Base-by-base conservation (phyloP, 2,329 filamentous ascomycete genomes). In the Coniella vitis region DNA sequence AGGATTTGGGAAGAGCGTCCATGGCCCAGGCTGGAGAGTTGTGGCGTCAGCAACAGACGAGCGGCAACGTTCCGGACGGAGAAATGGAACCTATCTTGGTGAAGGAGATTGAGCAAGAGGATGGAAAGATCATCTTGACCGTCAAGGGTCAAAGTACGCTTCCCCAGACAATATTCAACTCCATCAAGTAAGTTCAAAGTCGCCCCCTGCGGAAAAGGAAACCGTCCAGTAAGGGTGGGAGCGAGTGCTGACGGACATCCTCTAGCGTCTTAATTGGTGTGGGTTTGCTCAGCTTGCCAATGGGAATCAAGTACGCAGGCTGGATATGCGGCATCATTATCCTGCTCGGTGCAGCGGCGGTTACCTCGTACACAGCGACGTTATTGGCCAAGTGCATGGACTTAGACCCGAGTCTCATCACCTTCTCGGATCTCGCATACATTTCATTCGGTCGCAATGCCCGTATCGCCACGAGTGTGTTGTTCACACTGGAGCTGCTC, bases 141-240 rank as follows among this genome's bases (percentile, higher is more conserved):
- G 83, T 95, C 2, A 86, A 95, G 54, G 91, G 91, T 35, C 90
- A 94, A 69, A 95, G 89, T n/a, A 98, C 91, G 1, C 74, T 97
- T 14, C 90, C 90, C 0, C 91, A 97, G 69, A 97, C 91, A 7
- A 79, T 96, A 54, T 95, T 97, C 74, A 98, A 98, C 68, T 94
- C 89, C 3, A 91, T 91, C 63, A 95, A 95, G 69, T 72, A 56
- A 53, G 66, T 48, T 29, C 16, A 32, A n/a, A 21, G 14, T 4
- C 16, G 19, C 25, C 5, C 2, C 1, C 7, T 25, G 20, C 9
- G 20, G 5, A 8, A 3, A 42, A 13, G 53, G 57, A 35, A 9
- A 10, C 39, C 17, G n/a, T 21, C 31, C 31, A 8, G 10, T 20
- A 22, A 8, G n/a, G 21, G 4, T 31, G 3, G 45, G 4, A n/a